Conservation (phyloP, 2,329 filamentous ascomycete genomes). For the Sporothrix dimorphospora region DNA sequence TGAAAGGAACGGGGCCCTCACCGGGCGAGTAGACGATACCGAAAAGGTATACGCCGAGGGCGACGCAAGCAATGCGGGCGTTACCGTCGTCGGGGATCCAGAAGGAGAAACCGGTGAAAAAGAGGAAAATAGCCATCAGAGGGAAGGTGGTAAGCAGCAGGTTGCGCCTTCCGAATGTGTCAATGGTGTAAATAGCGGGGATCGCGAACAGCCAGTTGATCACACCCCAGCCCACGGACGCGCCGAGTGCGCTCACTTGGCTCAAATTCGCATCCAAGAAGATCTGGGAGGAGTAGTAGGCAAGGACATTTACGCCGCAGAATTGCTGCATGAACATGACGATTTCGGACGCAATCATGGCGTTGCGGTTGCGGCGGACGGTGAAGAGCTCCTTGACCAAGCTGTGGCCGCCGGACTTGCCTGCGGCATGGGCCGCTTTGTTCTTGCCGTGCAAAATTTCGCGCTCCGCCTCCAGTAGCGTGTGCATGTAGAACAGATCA, state of each 20-base stretch:
- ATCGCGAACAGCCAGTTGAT: constrained; percentile 68
- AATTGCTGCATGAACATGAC: constrained; percentile 71
- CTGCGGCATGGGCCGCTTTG: not conserved
- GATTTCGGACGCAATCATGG: constrained; percentile 61
- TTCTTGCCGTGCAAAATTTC: constrained; percentile 44
- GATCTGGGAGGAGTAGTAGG: constrained; percentile 65
- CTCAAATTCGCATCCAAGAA: constrained; percentile 60
- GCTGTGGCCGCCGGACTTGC: constrained; percentile 48
- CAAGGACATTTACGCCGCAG: constrained; percentile 47
- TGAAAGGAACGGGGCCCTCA: constrained; percentile 66
- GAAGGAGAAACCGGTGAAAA: constrained; percentile 54
- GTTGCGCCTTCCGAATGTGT: constrained; percentile 68
- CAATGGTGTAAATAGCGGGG: constrained; percentile 67
- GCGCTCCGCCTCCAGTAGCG: constrained; percentile 60
- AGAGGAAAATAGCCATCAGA: constrained; percentile 58
- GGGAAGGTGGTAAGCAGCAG: constrained; percentile 67
- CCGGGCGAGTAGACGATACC: constrained; percentile 60
- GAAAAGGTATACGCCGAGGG: constrained; percentile 55
- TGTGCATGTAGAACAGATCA: constrained; percentile 61
- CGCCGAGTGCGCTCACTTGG: constrained; percentile 56
- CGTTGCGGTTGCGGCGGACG: constrained; percentile 64
- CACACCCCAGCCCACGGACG: constrained; percentile 65
- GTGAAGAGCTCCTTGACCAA: constrained; percentile 61
- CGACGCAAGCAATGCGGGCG: constrained; percentile 51
- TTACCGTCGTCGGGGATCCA: constrained; percentile 44